phyloP scores from a whole-genome alignment of 2,329 filamentous ascomycete species.

The Pseudocercospora cruenta region DNA sequence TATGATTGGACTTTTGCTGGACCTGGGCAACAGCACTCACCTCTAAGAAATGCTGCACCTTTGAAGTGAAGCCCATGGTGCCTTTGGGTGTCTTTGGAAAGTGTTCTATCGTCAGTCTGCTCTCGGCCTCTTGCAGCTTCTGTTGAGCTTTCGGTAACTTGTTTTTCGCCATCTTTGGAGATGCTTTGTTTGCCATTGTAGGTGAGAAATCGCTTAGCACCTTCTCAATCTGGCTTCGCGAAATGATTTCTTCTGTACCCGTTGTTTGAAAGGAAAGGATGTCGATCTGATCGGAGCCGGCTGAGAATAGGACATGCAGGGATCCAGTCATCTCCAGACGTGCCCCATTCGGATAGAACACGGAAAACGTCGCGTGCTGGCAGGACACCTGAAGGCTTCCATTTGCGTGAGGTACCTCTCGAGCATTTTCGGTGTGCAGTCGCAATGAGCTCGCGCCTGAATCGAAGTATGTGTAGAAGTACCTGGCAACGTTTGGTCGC shows the following conservation, averaged over 20 bases:
- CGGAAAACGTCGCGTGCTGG: constrained; percentile 76
- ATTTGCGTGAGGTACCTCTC: constrained; percentile 60
- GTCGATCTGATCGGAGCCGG: constrained; percentile 73
- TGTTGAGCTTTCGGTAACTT: constrained; percentile 44
- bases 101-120: constrained; percentile 49
- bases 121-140: constrained; percentile 48
- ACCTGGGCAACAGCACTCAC: constrained; percentile 43
- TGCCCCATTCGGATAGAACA: constrained; percentile 83
- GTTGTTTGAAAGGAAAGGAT: constrained; percentile 79
- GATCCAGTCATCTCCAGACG: constrained; percentile 61
- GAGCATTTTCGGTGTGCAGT: constrained; percentile 74
- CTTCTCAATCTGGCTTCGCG: constrained; percentile 62
- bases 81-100: constrained; percentile 52
- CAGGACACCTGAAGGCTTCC: constrained; percentile 77
- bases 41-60: constrained; percentile 65
- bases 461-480: constrained; percentile 86
- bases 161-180: constrained; percentile 59
- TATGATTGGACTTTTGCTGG: constrained; percentile 5
- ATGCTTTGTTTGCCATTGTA: constrained; percentile 52
- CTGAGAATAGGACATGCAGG: constrained; percentile 78
- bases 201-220: constrained; percentile 53
- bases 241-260: constrained; percentile 80
- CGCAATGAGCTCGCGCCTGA: constrained; percentile 86
- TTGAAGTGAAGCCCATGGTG: constrained; percentile 59
- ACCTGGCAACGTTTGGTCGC: constrained; percentile 78